These are phyloP conservation scores for Neurospora crassa DNA, from an alignment of 2,329 filamentous ascomycete species.

Conservation along the genomic window DNA sequence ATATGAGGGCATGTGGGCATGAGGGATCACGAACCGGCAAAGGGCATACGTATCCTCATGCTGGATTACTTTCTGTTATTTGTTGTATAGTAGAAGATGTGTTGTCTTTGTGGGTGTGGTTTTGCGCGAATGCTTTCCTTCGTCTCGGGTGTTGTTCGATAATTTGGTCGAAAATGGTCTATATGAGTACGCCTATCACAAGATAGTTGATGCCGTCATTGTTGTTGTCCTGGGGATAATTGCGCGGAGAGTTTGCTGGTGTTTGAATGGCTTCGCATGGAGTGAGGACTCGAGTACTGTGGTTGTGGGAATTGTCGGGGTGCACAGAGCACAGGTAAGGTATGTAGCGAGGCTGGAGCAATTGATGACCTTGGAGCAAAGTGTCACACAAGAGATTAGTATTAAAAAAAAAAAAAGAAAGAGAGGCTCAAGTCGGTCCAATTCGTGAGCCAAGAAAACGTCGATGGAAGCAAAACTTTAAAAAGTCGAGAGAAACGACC, in stretches of 20 bases:
- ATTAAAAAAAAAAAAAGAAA: background rate
- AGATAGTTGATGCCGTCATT: background rate
- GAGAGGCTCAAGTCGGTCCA: background rate
- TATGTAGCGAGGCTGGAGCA: background rate
- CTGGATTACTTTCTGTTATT: constrained; percentile 10
- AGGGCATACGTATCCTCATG: constrained; percentile 82
- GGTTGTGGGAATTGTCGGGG: background rate
- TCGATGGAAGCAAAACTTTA: background rate
- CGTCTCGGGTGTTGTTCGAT: background rate
- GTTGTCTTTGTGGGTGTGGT: background rate
- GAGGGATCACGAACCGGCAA: constrained; percentile 55
- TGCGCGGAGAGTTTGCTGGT: background rate
- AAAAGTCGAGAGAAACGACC: background rate
- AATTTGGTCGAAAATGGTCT: background rate
- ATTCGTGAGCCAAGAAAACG: background rate
- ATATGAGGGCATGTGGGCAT: too few relatives aligned
- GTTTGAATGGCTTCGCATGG: background rate
- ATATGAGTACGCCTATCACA: background rate
- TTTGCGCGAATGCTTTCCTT: background rate
- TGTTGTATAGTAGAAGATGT: background rate
- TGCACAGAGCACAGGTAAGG: background rate
- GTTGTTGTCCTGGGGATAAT: background rate
- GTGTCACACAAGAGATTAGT: background rate
- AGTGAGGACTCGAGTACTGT: background rate
- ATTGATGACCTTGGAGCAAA: background rate